A percentile compares a stretch with the other conserved stretches of the same genome.
Evolutionary conservation across 2,329 filamentous ascomycete species (phyloP).

Genomic region (Colletotrichum tamarilloi): DNA sequence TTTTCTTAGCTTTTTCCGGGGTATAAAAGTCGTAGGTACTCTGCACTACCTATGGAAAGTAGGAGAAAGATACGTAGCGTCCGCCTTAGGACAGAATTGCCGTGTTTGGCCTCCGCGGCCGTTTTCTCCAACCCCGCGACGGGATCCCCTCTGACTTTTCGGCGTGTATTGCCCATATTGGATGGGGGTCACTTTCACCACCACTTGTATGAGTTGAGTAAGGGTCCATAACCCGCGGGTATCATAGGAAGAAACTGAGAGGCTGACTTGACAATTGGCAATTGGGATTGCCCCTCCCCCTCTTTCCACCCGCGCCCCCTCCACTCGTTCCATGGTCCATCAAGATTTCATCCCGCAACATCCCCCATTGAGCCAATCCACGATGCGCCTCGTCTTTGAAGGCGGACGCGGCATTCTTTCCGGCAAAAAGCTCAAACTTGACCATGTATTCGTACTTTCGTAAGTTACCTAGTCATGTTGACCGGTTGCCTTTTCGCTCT

Average conservation of each 20-base stretch:
- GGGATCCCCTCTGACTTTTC: not conserved
- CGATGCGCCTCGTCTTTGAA: not conserved
- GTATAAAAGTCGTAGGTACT: too few relatives aligned
- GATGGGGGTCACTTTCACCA: constrained; percentile 15
- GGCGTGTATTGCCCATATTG: constrained; percentile 28
- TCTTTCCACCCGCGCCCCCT: constrained; percentile 6
- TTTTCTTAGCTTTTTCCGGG: not conserved
- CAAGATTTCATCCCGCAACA: not conserved
- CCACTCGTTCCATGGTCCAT: not conserved
- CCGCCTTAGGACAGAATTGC: constrained; percentile 25
- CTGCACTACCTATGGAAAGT: too few relatives aligned
- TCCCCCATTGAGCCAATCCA: not conserved
- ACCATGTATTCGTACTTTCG: not conserved
- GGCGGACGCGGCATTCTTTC: not conserved
- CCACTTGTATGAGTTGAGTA: not conserved
- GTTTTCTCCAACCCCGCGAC: constrained; percentile 15
- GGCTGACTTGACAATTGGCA: not conserved
- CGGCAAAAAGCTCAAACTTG: not conserved
- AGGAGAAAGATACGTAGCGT: not conserved
- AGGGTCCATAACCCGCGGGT: not conserved
- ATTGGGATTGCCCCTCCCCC: constrained; percentile 18
- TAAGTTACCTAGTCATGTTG: not conserved
- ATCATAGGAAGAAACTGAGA: too few relatives aligned
- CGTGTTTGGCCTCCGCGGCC: constrained; percentile 17
- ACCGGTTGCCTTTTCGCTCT: not conserved